Percentiles rank a stretch among this genome's conserved stretches.
Conservation (phyloP, 495 filamentous ascomycete genomes). For the Neurospora sp. region DNA sequence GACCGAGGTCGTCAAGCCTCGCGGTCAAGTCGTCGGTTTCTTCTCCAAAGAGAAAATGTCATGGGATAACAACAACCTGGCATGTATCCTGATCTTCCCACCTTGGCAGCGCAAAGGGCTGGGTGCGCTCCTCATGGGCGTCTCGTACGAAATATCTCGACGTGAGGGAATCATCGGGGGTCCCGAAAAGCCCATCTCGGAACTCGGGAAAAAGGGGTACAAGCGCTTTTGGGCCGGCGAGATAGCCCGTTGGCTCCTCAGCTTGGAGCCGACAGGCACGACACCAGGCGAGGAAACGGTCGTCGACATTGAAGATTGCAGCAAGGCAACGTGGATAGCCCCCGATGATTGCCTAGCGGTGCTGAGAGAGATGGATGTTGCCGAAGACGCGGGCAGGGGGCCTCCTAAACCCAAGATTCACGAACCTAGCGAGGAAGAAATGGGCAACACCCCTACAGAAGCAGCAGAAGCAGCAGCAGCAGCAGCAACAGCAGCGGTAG, state of each 20-base stretch:
- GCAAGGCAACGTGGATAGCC: constrained; percentile 61
- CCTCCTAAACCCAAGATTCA: constrained; percentile 17
- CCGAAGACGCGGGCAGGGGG: constrained; percentile 46
- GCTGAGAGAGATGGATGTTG: constrained; percentile 65
- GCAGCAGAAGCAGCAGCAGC: neutral
- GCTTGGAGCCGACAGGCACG: constrained; percentile 27
- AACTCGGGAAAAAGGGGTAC: constrained; percentile 72
- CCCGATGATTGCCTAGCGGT: constrained; percentile 75
- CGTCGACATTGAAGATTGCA: constrained; percentile 32
- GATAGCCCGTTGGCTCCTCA: constrained; percentile 53
- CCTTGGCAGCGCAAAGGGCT: constrained; percentile 88
- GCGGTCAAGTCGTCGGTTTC: constrained; percentile 71
- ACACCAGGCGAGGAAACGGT: constrained; percentile 18
- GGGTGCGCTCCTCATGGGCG: constrained; percentile 82
- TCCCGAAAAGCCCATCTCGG: constrained; percentile 85
- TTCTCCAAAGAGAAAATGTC: constrained; percentile 98
- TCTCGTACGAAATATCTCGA: constrained; percentile 84
- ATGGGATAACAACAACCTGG: constrained; percentile 97
- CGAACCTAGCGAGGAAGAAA: constrained; percentile 11
- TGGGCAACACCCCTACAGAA: constrained; percentile 6
- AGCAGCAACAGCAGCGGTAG: neutral
- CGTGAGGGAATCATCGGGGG: constrained; percentile 80
- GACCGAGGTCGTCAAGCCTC: constrained; percentile 8
- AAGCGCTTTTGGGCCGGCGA: constrained; percentile 74
- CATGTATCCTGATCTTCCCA: constrained; percentile 93